Conservation (phyloP, 1,139 yeast species). For the Zygosaccharomyces sapae region DNA sequence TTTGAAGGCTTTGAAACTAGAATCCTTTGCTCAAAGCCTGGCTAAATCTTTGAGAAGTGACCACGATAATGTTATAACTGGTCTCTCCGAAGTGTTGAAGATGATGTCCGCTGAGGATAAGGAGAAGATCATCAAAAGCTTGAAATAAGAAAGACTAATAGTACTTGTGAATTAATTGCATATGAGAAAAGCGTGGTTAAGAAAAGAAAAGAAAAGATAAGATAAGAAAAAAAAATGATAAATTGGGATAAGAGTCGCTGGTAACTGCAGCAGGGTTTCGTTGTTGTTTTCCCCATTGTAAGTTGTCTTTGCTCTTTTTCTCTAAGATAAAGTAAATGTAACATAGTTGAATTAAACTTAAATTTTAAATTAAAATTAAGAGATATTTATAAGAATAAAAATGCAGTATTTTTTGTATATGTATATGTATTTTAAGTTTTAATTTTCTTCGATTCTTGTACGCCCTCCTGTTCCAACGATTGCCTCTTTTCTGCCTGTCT, state of each 20-base stretch:
- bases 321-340: background rate
- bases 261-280: conserved; percentile 7
- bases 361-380: background rate
- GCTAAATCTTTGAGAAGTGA: conserved; percentile 57
- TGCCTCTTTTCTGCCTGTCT: conserved; percentile 12
- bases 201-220: background rate
- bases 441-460: conserved; percentile 4
- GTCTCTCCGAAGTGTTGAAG: conserved; percentile 58
- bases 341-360: background rate
- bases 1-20: conserved; percentile 62
- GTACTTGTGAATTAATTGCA: background rate
- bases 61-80: conserved; percentile 51
- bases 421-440: background rate
- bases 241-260: background rate
- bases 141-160: conserved; percentile 8
- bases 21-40: conserved; percentile 57
- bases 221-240: background rate
- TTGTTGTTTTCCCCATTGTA: conserved; percentile 12
- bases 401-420: background rate
- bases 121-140: conserved; percentile 37
- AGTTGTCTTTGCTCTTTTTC: background rate
- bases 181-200: background rate
- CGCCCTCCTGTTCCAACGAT: background rate
- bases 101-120: conserved; percentile 59
- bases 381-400: conserved; percentile 3